Evolutionary conservation across 129 eudicot genomes (phyloP), one percentile per base, ranked within the genome.

Genomic region (Helichrysum umbraculigerum): DNA sequence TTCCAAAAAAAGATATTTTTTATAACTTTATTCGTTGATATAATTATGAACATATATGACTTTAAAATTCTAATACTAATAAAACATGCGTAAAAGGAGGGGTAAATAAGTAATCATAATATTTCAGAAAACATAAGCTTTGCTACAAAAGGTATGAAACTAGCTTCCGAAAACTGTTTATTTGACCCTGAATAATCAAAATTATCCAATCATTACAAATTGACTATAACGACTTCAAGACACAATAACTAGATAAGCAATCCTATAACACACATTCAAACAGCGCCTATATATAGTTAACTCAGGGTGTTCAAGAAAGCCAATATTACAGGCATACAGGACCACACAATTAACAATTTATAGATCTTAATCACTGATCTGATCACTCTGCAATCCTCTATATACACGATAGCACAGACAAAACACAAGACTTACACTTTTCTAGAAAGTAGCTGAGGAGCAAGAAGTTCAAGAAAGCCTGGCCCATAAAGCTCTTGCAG

Each of bases 401-500:
- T 51, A 51, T 33, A 76, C 34, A 28, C 16, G 25, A 70, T 32
- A 69, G 70, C 1, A 10, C 17, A 64, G 2, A 21, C 28, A 20
- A 21, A 75, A 39, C 57, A 74, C 30, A 16, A 61, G 28, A 89
- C 97, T 75, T 82, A 91, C 99, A 91, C 97, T 91, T 86, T 90
- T 67, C 87, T 83, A 8, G 96, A 78, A 64, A 95, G 96, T 47
- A 89, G 75, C 51, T 87, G 97, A 30, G 96, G 97, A 69, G 91
- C 96, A 79, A 93, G 79, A 65, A 81, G 82, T 81, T 91, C 98
- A 74, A 93, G 96, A 75, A 93, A 87, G 50, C 96, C 91, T 52
- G 97, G 99, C 35, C 99, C 96, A 70, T 89, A 85, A 66, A 81
- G 87, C 81, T 91, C 96, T 19, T 90, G 85, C 84, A 95, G 70